Base-by-base conservation (phyloP, 1,284 basidiomycete species). In the Fomes fomentarius region DNA sequence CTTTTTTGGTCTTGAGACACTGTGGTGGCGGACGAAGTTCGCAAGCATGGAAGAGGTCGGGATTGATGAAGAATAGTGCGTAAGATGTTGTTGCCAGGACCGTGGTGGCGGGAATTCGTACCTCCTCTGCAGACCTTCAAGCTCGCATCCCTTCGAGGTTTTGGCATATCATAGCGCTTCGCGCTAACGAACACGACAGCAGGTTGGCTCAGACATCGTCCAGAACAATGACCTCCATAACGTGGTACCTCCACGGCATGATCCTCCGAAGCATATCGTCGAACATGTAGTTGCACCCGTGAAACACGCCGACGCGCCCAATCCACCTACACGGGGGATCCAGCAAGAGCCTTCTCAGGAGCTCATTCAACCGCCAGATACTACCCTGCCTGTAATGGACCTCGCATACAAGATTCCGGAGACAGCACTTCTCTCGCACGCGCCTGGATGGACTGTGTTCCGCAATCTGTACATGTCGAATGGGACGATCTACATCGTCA, bases 371-470 rank as follows among this genome's bases (percentile, higher is more conserved):
- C 26, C 50, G 2, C 44, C 39, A 14, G 37, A 30, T 25, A 42
- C 58, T 24, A 24, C 44, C 15, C 37, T 40, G 12, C 15, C 52
- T 7, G 39, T 41, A 14, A 42, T 59, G 22, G 66, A 68, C 43
- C 38, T 66, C 38, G 47, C 63, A 12, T 54, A 65, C 34, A 63
- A 53, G 9, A 63, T 85, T 6, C 80, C 81, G 0, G 71, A 76
- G 50, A 88, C 87, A 0, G 72, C 75, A 12, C 63, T 88, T 21
- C 66, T 83, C 10, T 75, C 80, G n/a, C 86, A 88, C 53, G 83
- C 82, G 14, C 84, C 84, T 38, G 91, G 92, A 38, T 94, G 91
- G 89, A 93, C 91, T 0, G 71, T 93, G 30, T 91, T 91, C 68
- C 79, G 81, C 41, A 83, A 91, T 63, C 68, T 94, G 12, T 93